These are phyloP conservation scores for Melastoma candidum DNA, from an alignment of 441 rosid species.

Conservation along the genomic window DNA sequence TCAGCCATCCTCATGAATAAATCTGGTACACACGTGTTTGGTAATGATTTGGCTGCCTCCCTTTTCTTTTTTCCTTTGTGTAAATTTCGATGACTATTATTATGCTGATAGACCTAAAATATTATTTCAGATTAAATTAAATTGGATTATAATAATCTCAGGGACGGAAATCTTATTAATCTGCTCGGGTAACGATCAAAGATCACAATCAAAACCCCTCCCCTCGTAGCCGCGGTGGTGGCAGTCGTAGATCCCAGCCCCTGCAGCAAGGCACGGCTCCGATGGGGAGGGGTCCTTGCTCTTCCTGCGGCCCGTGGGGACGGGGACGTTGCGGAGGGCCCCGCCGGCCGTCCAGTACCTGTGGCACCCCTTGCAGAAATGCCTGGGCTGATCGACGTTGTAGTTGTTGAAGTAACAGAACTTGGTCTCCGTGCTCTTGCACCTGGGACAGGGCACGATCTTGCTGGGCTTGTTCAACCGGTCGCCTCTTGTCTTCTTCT, in stretches of 20 bases:
- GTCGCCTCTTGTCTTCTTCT: conserved; percentile 17
- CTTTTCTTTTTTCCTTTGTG: too few species aligned
- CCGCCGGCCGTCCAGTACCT: conserved; percentile 98
- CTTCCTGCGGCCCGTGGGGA: conserved; percentile 88
- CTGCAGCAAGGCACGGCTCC: conserved; percentile 20
- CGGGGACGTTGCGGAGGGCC: conserved; percentile 83
- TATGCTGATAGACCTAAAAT: too few species aligned
- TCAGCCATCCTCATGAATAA: too few species aligned
- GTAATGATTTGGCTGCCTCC: too few species aligned
- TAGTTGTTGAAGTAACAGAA: conserved; percentile 92
- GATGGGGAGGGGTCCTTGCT: conserved; percentile 26
- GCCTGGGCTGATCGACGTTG: conserved; percentile 91
- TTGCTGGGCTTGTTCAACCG: conserved; percentile 54
- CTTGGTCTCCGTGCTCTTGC: conserved; percentile 92
- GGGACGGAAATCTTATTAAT: too few species aligned
- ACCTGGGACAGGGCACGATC: conserved; percentile 82
- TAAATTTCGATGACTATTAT: too few species aligned
- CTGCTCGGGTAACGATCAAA: too few species aligned
- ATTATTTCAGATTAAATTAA: too few species aligned
- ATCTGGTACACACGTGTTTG: too few species aligned
- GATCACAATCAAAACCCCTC: too few species aligned
- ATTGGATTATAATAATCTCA: too few species aligned
- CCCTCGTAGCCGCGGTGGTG: too few species aligned
- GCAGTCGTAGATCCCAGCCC: conserved; percentile 13
- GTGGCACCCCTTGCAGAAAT: conserved; percentile 90